Evolutionary conservation across 2,329 filamentous ascomycete species (phyloP).

Genomic region (Sphaerostilbella broomeana): DNA sequence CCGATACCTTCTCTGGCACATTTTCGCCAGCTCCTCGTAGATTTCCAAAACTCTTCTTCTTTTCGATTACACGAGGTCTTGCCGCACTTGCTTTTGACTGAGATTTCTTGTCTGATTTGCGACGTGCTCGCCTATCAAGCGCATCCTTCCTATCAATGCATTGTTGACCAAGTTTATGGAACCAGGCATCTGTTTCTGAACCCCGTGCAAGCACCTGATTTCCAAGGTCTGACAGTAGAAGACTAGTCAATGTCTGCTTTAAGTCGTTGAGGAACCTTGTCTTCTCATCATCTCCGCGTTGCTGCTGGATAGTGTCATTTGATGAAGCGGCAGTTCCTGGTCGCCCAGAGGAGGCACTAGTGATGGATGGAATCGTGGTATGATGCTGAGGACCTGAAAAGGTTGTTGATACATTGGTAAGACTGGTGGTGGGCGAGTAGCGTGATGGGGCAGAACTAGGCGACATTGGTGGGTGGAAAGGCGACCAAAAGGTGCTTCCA

Average conservation of each 20-base stretch:
- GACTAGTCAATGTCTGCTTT: conserved; percentile 71
- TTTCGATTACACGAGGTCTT: conserved; percentile 50
- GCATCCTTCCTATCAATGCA: conserved; percentile 58
- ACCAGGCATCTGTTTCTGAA: conserved; percentile 90
- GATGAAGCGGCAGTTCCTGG: conserved; percentile 48
- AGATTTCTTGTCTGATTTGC: conserved; percentile 33
- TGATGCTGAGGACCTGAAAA: conserved; percentile 39
- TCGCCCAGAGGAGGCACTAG: conserved; percentile 45
- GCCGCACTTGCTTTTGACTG: conserved; percentile 38
- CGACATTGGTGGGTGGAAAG: conserved; percentile 64
- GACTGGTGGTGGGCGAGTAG: conserved; percentile 56
- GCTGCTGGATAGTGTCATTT: conserved; percentile 12
- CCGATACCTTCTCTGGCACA: conserved; percentile 28
- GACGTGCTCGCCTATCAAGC: conserved; percentile 41
- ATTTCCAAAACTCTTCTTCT: conserved; percentile 63
- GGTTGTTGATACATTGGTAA: conserved; percentile 49
- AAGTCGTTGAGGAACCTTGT: conserved; percentile 70
- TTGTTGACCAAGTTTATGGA: conserved; percentile 60
- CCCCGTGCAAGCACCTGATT: conserved; percentile 80
- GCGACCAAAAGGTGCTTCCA: conserved; percentile 80
- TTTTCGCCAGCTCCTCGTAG: conserved; percentile 46
- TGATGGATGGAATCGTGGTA: conserved; percentile 37
- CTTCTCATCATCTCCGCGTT: conserved; percentile 57
- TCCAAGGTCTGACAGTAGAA: conserved; percentile 84
- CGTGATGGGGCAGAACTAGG: conserved; percentile 53